Conservation (phyloP, 2,329 filamentous ascomycete genomes). For the Aurifilum marmelostoma region DNA sequence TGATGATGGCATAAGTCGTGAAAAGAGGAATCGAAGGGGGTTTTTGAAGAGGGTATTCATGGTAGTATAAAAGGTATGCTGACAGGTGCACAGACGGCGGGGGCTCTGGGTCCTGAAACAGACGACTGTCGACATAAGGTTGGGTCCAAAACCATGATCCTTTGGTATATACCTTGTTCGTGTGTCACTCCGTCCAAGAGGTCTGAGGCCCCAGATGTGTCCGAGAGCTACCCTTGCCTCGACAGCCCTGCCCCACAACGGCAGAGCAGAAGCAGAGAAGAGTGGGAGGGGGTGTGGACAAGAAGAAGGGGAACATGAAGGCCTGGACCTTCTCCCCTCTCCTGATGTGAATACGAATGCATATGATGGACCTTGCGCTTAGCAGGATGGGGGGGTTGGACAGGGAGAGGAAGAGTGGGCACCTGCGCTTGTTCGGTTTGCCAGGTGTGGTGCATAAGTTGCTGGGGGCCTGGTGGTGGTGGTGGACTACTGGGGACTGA, state of each 20-base stretch:
- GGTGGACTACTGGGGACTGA: neutral
- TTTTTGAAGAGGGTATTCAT: slow-evolving; percentile 2
- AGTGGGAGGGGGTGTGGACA: too few relatives aligned
- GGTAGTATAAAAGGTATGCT: slow-evolving; percentile 18
- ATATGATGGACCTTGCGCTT: slow-evolving; percentile 6
- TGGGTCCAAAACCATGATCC: slow-evolving; percentile 18
- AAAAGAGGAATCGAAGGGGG: slow-evolving; percentile 18
- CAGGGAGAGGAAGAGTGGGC: neutral
- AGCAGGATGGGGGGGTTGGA: neutral
- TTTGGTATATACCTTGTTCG: neutral
- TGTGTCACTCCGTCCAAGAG: slow-evolving; percentile 3
- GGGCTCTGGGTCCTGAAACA: slow-evolving; percentile 24
- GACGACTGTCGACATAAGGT: slow-evolving; percentile 22
- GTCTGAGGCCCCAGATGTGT: slow-evolving; percentile 10
- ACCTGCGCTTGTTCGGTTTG: neutral
- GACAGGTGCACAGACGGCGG: slow-evolving; percentile 26
- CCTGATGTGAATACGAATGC: slow-evolving; percentile 8
- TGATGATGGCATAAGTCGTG: slow-evolving; percentile 8
- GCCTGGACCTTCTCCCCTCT: neutral
- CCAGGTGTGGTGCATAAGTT: neutral
- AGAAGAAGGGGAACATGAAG: too few relatives aligned
- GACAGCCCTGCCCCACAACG: slow-evolving; percentile 8
- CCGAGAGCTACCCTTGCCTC: neutral
- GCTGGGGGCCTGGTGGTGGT: neutral
- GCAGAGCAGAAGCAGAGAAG: neutral